Conservation (phyloP, 1,284 basidiomycete species). For the Cryptococcus sp. region DNA sequence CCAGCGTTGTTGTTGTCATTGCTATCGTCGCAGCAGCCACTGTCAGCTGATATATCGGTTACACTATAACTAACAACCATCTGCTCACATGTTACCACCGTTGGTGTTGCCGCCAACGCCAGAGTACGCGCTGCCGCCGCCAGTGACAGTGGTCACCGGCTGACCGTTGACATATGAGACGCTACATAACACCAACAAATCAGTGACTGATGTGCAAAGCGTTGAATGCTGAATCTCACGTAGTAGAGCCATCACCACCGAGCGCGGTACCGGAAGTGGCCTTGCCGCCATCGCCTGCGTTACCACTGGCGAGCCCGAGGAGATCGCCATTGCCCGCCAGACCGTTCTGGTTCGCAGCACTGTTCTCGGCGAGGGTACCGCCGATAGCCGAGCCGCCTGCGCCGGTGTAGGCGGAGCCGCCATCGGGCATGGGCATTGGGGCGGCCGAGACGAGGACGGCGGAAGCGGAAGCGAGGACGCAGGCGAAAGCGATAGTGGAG, state of each 20-base stretch:
- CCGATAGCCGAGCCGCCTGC: conserved; percentile 31
- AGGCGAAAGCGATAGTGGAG: conserved; percentile 24
- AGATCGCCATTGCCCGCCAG: conserved; percentile 7
- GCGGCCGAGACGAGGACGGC: conserved; percentile 23
- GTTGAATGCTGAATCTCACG: conserved; percentile 13
- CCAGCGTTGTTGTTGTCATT: conserved; percentile 18
- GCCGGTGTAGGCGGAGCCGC: conserved; percentile 29
- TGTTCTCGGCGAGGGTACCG: conserved; percentile 20
- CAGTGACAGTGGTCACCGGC: conserved; percentile 14
- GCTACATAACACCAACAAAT: conserved; percentile 2
- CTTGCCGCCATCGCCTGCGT: conserved; percentile 36
- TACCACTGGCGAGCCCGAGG: conserved; percentile 19
- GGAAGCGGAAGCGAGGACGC: conserved; percentile 20
- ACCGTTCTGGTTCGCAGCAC: conserved; percentile 4
- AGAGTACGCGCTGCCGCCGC: conserved; percentile 35
- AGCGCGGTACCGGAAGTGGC: conserved; percentile 31
- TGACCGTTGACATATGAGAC: conserved; percentile 18
- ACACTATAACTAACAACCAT: neutral
- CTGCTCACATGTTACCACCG: conserved; percentile 32
- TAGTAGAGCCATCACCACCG: conserved; percentile 23
- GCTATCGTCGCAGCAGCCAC: neutral
- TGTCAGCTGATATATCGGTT: neutral
- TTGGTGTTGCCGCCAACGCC: conserved; percentile 39
- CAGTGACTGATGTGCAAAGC: neutral
- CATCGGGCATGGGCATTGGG: conserved; percentile 14